Evolutionary conservation across 805 yeast genomes (phyloP).

Genomic region (Candida argentea): DNA sequence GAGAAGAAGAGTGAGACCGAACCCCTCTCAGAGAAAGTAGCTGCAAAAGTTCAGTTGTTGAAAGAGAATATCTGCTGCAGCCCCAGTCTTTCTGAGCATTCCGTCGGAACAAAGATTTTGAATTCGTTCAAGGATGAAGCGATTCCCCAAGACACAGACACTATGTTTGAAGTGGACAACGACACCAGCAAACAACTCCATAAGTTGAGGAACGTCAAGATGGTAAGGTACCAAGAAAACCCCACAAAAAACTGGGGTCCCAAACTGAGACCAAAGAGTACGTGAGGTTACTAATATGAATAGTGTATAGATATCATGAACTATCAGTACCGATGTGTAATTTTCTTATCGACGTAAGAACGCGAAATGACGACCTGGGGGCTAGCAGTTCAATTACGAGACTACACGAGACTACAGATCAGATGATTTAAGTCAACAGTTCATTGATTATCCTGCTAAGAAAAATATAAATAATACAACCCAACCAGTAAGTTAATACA

Average conservation of each 20-base stretch:
- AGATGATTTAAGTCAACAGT: no score
- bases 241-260: slow-evolving; percentile 98
- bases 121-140: slow-evolving; percentile 25
- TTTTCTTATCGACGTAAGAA: not conserved
- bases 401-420: no score
- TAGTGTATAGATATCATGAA: no score
- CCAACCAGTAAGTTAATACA: not conserved
- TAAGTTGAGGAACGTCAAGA: slow-evolving; percentile 59
- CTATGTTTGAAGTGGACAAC: slow-evolving; percentile 53
- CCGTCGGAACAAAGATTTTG: slow-evolving; percentile 49
- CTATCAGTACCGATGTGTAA: not conserved
- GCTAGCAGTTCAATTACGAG: no score
- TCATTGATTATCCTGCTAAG: no score
- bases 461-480: not conserved
- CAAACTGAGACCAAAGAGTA: slow-evolving; percentile 54
- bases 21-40: slow-evolving; percentile 6
- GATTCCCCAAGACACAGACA: slow-evolving; percentile 15
- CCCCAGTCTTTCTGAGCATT: slow-evolving; percentile 29
- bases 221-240: slow-evolving; percentile 83
- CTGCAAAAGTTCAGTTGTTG: slow-evolving; percentile 11
- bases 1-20: slow-evolving; percentile 7
- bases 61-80: slow-evolving; percentile 22
- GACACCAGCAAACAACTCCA: slow-evolving; percentile 48
- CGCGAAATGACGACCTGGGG: no score
- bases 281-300: no score